phyloP scores from a whole-genome alignment of 2,329 filamentous ascomycete species.

The Volutella citrinella region DNA sequence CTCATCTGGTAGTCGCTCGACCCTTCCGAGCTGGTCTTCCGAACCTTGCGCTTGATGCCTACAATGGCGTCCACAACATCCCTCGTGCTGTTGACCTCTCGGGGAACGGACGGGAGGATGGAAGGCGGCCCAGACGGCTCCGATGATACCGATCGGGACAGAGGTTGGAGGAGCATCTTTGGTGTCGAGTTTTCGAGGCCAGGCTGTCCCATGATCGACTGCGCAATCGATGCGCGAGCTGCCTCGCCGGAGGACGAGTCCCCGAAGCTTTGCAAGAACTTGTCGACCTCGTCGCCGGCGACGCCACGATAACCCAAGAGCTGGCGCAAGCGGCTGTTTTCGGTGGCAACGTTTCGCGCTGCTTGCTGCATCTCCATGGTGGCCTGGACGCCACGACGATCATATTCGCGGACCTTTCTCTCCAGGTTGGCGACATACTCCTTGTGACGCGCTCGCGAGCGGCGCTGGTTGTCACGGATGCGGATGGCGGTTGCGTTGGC shows the following conservation, averaged over 20 bases:
- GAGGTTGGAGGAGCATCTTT: slow-evolving; percentile 19
- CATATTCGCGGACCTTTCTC: slow-evolving; percentile 43
- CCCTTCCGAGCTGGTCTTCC: too few relatives aligned
- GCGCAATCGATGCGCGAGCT: slow-evolving; percentile 22
- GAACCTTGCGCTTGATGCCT: slow-evolving; percentile 23
- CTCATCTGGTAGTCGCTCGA: slow-evolving; percentile 8
- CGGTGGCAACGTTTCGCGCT: slow-evolving; percentile 46
- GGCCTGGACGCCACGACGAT: slow-evolving; percentile 46
- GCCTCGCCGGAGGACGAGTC: slow-evolving; percentile 29
- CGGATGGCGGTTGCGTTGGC: slow-evolving; percentile 34
- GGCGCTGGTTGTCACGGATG: slow-evolving; percentile 52
- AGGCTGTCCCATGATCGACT: slow-evolving; percentile 10
- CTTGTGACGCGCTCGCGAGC: slow-evolving; percentile 48
- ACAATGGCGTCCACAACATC: slow-evolving; percentile 25
- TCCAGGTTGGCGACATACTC: slow-evolving; percentile 49
- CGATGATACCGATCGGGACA: slow-evolving; percentile 17
- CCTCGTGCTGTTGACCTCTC: slow-evolving; percentile 22
- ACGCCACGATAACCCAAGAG: slow-evolving; percentile 41
- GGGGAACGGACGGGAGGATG: slow-evolving; percentile 8
- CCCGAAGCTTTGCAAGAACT: slow-evolving; percentile 36
- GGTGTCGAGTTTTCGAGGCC: slow-evolving; percentile 8
- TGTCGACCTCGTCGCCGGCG: slow-evolving; percentile 35
- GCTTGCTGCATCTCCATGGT: slow-evolving; percentile 52
- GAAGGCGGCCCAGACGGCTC: slow-evolving; percentile 14
- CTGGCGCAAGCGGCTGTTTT: slow-evolving; percentile 44